Evolutionary conservation across 371 early-diverging fungal species (phyloP).

Genomic region (Circinella umbellata): DNA sequence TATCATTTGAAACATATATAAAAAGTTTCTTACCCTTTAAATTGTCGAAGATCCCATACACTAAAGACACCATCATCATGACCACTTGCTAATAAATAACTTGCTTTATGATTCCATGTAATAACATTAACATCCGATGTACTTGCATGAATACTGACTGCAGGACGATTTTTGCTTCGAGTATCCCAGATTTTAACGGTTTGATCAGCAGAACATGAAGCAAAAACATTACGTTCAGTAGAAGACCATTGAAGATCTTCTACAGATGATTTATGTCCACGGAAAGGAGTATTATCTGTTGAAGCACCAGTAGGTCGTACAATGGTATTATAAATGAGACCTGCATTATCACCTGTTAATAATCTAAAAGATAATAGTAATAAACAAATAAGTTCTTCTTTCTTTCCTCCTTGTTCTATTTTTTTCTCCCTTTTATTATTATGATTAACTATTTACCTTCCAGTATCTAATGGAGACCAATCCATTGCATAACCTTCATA

Average conservation of each 20-base stretch:
- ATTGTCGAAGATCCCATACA: slow-evolving; percentile 95
- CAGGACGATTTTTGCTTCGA: slow-evolving; percentile 74
- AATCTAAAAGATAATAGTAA: slow-evolving; percentile 56
- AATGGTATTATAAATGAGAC: slow-evolving; percentile 82
- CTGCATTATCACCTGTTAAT: slow-evolving; percentile 86
- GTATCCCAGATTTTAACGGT: slow-evolving; percentile 96
- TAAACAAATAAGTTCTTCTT: not conserved
- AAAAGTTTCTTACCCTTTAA: slow-evolving; percentile 32
- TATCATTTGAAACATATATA: not conserved
- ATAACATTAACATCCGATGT: slow-evolving; percentile 95
- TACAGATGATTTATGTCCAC: slow-evolving; percentile 84
- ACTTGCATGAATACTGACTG: slow-evolving; percentile 84
- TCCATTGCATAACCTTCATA: slow-evolving; percentile 96
- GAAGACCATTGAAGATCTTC: slow-evolving; percentile 99
- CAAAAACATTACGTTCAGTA: slow-evolving; percentile 88
- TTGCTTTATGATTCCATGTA: slow-evolving; percentile 86
- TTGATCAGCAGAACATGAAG: slow-evolving; percentile 88
- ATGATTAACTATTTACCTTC: slow-evolving; percentile 43
- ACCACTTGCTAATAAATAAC: slow-evolving; percentile 91
- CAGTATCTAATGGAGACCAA: slow-evolving; percentile 79
- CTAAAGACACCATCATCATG: slow-evolving; percentile 92
- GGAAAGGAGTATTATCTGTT: slow-evolving; percentile 79
- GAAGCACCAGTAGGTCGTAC: slow-evolving; percentile 60
- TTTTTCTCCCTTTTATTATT: not conserved
- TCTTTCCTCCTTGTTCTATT: not conserved